These are phyloP conservation scores for Nannochloropsis oceanica DNA, from an alignment of 108 stramenopile species.

Conservation along the genomic window DNA sequence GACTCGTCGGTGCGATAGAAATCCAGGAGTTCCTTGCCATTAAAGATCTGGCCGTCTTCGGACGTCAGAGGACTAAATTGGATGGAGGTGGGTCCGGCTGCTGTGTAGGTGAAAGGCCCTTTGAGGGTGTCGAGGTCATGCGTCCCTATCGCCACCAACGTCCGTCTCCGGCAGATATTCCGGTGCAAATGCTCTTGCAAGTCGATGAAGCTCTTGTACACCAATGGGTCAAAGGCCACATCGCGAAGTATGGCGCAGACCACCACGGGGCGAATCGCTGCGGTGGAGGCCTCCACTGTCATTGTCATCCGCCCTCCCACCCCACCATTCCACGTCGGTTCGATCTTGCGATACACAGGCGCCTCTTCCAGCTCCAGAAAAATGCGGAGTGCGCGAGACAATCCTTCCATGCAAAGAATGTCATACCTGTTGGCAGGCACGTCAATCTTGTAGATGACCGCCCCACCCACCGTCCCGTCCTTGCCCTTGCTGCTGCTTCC, in stretches of 20 bases:
- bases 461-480: constrained; percentile 21
- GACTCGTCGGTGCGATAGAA: constrained; percentile 72
- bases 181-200: constrained; percentile 98
- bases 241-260: constrained; percentile 91
- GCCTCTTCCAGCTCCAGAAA: constrained; percentile 73
- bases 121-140: constrained; percentile 83
- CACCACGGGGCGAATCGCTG: constrained; percentile 81
- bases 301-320: not conserved
- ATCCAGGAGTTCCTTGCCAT: constrained; percentile 42
- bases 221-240: constrained; percentile 60
- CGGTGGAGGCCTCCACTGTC: constrained; percentile 45
- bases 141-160: constrained; percentile 94
- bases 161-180: constrained; percentile 92
- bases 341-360: constrained; percentile 41
- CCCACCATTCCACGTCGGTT: not conserved
- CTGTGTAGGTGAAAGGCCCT: constrained; percentile 81
- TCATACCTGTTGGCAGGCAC: constrained; percentile 99
- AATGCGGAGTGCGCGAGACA: constrained; percentile 72
- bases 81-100: constrained; percentile 55
- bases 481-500: constrained; percentile 24
- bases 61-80: constrained; percentile 80
- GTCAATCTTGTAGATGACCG: constrained; percentile 92
- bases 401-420: constrained; percentile 90
- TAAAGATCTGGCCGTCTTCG: constrained; percentile 39
- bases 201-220: constrained; percentile 95